Evolutionary conservation across 2,329 filamentous ascomycete genomes (phyloP).

Genomic region (Cercospora janseana): DNA sequence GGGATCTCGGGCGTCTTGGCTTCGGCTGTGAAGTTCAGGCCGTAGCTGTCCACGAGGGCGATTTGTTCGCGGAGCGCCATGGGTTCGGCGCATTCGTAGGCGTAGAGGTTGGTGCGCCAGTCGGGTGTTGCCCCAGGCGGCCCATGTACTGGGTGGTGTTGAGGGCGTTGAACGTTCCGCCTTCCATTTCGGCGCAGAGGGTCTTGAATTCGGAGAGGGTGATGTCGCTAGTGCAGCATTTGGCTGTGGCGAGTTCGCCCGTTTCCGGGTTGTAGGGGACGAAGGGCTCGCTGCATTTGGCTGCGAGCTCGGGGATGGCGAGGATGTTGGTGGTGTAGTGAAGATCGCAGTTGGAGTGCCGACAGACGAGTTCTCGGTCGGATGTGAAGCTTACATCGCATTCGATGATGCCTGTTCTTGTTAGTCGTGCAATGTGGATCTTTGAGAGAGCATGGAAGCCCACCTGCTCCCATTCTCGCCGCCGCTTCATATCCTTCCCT

Average conservation of each 20-base stretch:
- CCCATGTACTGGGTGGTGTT: slow-evolving; percentile 56
- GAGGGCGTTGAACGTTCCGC: slow-evolving; percentile 57
- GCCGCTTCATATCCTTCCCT: slow-evolving; percentile 60
- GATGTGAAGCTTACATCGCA: slow-evolving; percentile 67
- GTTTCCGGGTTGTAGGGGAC: slow-evolving; percentile 41
- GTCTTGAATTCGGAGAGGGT: slow-evolving; percentile 65
- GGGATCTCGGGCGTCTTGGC: slow-evolving; percentile 63
- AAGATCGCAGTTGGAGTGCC: slow-evolving; percentile 66
- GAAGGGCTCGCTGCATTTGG: slow-evolving; percentile 64
- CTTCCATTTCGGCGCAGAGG: slow-evolving; percentile 71
- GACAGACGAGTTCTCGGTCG: slow-evolving; percentile 65
- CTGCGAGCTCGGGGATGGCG: slow-evolving; percentile 58
- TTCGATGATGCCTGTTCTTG: slow-evolving; percentile 52
- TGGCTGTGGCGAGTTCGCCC: slow-evolving; percentile 55
- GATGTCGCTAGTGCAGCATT: slow-evolving; percentile 71
- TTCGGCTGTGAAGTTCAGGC: slow-evolving; percentile 64
- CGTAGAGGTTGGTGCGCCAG: slow-evolving; percentile 66
- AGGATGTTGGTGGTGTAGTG: slow-evolving; percentile 70
- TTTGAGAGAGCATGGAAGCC: neutral
- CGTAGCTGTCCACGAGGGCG: slow-evolving; percentile 55
- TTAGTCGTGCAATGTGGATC: neutral
- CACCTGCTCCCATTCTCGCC: slow-evolving; percentile 64
- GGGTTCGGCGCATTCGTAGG: slow-evolving; percentile 59
- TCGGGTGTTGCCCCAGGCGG: slow-evolving; percentile 47
- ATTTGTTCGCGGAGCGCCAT: slow-evolving; percentile 64